phyloP scores from a whole-genome alignment of 2,329 filamentous ascomycete genomes.

The Paraconiothyrium brasiliense region DNA sequence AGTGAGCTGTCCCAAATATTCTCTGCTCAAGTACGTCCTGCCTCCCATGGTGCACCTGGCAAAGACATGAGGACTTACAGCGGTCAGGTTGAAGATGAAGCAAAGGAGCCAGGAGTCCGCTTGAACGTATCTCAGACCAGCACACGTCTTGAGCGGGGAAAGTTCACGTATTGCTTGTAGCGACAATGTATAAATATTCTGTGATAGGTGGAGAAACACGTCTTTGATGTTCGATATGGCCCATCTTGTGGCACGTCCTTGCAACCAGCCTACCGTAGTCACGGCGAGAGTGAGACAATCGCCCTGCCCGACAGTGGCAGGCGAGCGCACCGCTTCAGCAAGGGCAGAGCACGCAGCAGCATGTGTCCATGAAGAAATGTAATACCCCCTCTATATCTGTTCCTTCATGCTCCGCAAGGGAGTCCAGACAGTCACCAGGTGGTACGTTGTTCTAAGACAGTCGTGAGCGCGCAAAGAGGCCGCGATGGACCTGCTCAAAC shows the following conservation, averaged over 20 bases:
- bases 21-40: conserved; percentile 66
- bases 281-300: background rate
- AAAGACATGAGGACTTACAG: conserved; percentile 22
- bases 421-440: conserved; percentile 62
- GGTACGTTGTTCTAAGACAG: conserved; percentile 83
- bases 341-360: background rate
- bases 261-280: background rate
- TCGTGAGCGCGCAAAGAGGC: conserved; percentile 96
- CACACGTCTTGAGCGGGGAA: background rate
- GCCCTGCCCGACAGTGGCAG: background rate
- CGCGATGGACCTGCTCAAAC: conserved; percentile 85
- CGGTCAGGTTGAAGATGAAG: conserved; percentile 77
- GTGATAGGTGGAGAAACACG: background rate
- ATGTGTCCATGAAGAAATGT: conserved; percentile 30
- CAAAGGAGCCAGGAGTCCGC: conserved; percentile 66
- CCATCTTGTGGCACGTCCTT: background rate
- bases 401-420: conserved; percentile 59
- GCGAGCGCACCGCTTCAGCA: background rate
- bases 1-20: conserved; percentile 85
- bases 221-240: background rate
- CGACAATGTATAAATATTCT: background rate
- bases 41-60: background rate
- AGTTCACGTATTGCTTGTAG: background rate
- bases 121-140: background rate
- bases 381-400: conserved; percentile 56